Percentiles rank a stretch among this genome's conserved stretches.
Evolutionary conservation across 352 stramenopile species (phyloP).

Genomic region (Phytophthora sansomeana): DNA sequence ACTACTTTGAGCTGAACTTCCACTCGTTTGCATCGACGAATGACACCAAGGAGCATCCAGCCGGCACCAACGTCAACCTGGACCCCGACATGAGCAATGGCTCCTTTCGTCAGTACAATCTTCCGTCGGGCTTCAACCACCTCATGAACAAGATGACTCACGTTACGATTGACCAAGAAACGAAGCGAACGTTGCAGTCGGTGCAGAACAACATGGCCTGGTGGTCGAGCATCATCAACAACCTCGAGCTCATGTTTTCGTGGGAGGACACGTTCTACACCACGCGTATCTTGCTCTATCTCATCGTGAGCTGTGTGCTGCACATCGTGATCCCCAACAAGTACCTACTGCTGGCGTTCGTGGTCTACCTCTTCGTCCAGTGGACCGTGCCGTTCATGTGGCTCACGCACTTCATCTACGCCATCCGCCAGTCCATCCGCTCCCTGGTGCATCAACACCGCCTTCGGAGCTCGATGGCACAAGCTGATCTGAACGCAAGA

Average conservation of each 20-base stretch:
- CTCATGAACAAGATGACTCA: slow-evolving; percentile 93
- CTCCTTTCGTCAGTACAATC: slow-evolving; percentile 82
- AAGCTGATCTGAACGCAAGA: slow-evolving; percentile 57
- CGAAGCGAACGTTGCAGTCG: slow-evolving; percentile 82
- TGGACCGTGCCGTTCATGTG: slow-evolving; percentile 86
- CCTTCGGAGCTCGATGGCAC: slow-evolving; percentile 65
- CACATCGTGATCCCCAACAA: slow-evolving; percentile 89
- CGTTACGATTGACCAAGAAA: slow-evolving; percentile 86
- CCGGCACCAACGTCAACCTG: slow-evolving; percentile 19
- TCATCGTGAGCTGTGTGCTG: slow-evolving; percentile 87
- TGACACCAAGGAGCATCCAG: slow-evolving; percentile 56
- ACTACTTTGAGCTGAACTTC: slow-evolving; percentile 89
- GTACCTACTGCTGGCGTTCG: slow-evolving; percentile 77
- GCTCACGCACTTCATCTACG: slow-evolving; percentile 72
- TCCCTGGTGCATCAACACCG: slow-evolving; percentile 84
- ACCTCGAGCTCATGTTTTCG: slow-evolving; percentile 88
- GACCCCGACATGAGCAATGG: slow-evolving; percentile 48
- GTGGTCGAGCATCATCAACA: slow-evolving; percentile 87
- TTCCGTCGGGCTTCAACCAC: slow-evolving; percentile 86
- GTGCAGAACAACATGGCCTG: slow-evolving; percentile 92
- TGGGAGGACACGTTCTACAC: slow-evolving; percentile 91
- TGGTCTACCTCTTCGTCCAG: slow-evolving; percentile 82
- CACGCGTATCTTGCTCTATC: slow-evolving; percentile 76
- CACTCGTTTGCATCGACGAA: slow-evolving; percentile 68
- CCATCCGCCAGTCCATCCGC: slow-evolving; percentile 67